Evolutionary conservation across 257 asterid genomes (phyloP), one percentile per base, ranked within the genome.

Genomic region (Plantago major): DNA sequence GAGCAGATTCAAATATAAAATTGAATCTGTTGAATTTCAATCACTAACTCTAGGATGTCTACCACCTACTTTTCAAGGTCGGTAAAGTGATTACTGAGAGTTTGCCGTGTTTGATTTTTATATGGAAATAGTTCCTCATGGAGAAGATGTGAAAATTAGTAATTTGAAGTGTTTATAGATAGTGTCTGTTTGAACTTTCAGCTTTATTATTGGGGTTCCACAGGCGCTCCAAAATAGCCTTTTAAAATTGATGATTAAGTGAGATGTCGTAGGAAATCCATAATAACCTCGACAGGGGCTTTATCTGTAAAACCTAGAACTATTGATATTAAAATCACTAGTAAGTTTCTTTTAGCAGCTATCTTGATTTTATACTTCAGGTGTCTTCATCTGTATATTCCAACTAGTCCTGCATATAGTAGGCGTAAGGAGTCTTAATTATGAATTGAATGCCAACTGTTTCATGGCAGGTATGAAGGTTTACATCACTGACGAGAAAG

Each of bases 1-100:
- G 87, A 78, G 75, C 87, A 85, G 76, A 85, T 76, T 65, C 77
- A 84, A 84, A 70, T 84, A 79, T 62, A 84, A 82, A 78, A 76
- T 82, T 55, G 89, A 84, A 67, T 79, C 89, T 67, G 71, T 82
- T 69, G 83, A 82, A 65, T 85, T 82, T 14, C 79, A 82, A 67
- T 40, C 77, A 46, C 75, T 82, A 54, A 78, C 85, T 51, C 67
- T 82, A 59, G 87, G 94, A 64, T 74, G 82, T 68, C 69, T 83
- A 47, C 84, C 89, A 15, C 88, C 86, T 65, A 73, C 87, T 50
- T 83, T 83, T 58, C 89, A 83, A 80, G 86, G 84, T 80, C 42
- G 57, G 84, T 70, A 53, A 60, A 52, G 44, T 58, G 47, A 43
- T 47, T 60, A 48, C 43, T 42, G 3, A 57, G 62, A 55, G 14